Evolutionary conservation across 2,329 filamentous ascomycete species (phyloP).

Genomic region (Alternaria rosae): DNA sequence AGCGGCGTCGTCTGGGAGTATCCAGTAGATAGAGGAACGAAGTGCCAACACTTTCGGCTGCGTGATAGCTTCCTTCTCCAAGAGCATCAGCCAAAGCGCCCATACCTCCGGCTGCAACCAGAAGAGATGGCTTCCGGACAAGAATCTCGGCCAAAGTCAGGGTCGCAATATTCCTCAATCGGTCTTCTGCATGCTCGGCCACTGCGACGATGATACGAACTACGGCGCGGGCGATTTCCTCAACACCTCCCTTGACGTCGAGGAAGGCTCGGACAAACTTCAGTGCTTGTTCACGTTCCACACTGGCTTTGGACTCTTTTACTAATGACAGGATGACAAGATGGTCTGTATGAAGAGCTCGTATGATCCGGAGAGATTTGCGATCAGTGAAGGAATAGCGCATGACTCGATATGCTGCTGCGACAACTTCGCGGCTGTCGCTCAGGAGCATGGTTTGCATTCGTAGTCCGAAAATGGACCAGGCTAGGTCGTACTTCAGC

Average conservation of each 20-base stretch:
- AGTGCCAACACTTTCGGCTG: slow-evolving; percentile 84
- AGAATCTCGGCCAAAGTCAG: slow-evolving; percentile 93
- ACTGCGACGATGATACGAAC: slow-evolving; percentile 90
- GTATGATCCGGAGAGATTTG: slow-evolving; percentile 86
- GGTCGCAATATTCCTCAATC: slow-evolving; percentile 86
- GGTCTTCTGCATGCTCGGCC: slow-evolving; percentile 84
- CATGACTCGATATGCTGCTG: slow-evolving; percentile 90
- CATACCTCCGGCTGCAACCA: slow-evolving; percentile 85
- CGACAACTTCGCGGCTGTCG: slow-evolving; percentile 93
- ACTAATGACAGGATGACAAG: slow-evolving; percentile 90
- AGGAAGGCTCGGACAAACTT: slow-evolving; percentile 96
- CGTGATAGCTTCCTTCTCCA: slow-evolving; percentile 88
- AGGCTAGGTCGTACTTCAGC: slow-evolving; percentile 94
- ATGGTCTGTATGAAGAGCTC: slow-evolving; percentile 87
- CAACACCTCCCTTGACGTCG: slow-evolving; percentile 90
- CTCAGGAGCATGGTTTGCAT: slow-evolving; percentile 97
- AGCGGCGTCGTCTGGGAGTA: slow-evolving; percentile 78
- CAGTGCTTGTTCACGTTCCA: slow-evolving; percentile 94
- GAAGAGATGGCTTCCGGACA: slow-evolving; percentile 80
- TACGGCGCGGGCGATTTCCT: slow-evolving; percentile 85
- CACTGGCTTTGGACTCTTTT: slow-evolving; percentile 95
- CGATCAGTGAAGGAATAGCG: slow-evolving; percentile 94
- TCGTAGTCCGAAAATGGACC: slow-evolving; percentile 91
- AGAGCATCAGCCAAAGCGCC: slow-evolving; percentile 89
- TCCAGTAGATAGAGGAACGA: slow-evolving; percentile 93